Conservation (phyloP, 1,139 yeast species). For the Pichia sp. region DNA sequence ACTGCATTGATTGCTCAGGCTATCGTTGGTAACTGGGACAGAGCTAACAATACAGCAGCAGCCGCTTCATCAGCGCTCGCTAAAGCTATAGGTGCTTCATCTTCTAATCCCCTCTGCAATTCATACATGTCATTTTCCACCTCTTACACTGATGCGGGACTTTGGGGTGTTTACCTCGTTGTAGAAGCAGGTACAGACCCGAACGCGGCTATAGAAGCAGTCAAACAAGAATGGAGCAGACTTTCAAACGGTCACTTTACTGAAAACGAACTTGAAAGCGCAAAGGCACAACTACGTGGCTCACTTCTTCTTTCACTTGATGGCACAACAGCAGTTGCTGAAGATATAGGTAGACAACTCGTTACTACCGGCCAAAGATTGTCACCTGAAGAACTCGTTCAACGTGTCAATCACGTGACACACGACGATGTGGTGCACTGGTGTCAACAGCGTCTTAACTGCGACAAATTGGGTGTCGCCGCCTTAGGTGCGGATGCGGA, state of each 20-base stretch:
- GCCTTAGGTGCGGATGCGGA: constrained; percentile 77
- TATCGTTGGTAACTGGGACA: constrained; percentile 95
- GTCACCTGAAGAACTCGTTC: constrained; percentile 88
- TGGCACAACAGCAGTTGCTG: constrained; percentile 94
- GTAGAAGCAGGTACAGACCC: constrained; percentile 66
- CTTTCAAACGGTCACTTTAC: constrained; percentile 67
- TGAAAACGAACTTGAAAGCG: constrained; percentile 84
- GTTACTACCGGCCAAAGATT: constrained; percentile 90
- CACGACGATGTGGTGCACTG: constrained; percentile 76
- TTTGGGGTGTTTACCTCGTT: constrained; percentile 93
- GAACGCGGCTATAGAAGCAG: constrained; percentile 60
- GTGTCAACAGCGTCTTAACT: constrained; percentile 77
- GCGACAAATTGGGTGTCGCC: constrained; percentile 80
- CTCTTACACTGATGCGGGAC: constrained; percentile 93
- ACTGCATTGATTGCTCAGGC: constrained; percentile 96
- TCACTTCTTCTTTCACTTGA: constrained; percentile 82
- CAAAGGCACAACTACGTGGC: constrained; percentile 92
- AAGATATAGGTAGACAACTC: constrained; percentile 94
- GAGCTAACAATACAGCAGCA: constrained; percentile 76
- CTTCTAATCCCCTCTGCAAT: constrained; percentile 63
- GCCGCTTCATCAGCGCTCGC: constrained; percentile 61
- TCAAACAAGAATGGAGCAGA: constrained; percentile 83
- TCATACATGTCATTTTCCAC: constrained; percentile 96
- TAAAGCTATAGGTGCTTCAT: constrained; percentile 47
- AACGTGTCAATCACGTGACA: constrained; percentile 70